These are phyloP conservation scores for Nematocida minor DNA, from an alignment of 371 early-diverging fungal genomes.

Conservation along the genomic window DNA sequence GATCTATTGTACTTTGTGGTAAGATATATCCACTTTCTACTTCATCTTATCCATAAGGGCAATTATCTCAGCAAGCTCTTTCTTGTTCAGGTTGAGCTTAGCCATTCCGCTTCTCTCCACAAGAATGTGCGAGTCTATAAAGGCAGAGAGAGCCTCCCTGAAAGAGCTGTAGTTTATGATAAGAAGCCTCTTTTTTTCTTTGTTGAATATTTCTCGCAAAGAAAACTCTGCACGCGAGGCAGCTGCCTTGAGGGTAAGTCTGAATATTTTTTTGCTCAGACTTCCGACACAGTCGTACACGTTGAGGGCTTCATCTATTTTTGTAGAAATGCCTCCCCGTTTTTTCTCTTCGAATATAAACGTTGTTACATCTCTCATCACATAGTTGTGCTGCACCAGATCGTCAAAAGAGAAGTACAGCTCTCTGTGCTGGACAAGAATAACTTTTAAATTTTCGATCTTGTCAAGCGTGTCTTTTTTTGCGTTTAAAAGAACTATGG, in stretches of 20 bases:
- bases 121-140: constrained; percentile 37
- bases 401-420: constrained; percentile 38
- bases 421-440: constrained; percentile 45
- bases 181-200: constrained; percentile 43
- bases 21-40: not conserved
- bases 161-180: constrained; percentile 24
- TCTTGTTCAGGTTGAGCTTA: constrained; percentile 34
- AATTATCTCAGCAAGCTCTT: constrained; percentile 32
- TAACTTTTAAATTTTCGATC: not conserved
- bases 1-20: not conserved
- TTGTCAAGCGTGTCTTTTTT: constrained; percentile 14
- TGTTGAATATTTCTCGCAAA: constrained; percentile 36
- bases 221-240: constrained; percentile 39
- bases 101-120: constrained; percentile 18
- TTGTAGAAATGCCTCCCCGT: not conserved
- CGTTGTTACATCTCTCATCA: constrained; percentile 38
- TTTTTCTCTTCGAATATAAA: constrained; percentile 26
- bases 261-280: constrained; percentile 35
- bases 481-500: constrained; percentile 12
- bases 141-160: constrained; percentile 34
- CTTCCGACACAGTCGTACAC: constrained; percentile 46
- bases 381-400: constrained; percentile 17
- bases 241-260: not conserved
- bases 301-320: constrained; percentile 19
- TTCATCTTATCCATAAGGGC: constrained; percentile 3